A percentile compares a stretch with the other conserved stretches of the same genome.
Evolutionary conservation across 129 eudicot genomes (phyloP).

Genomic region (Helianthus annuus): HanXRQr2.0-SUNRISE NC_035440.2:4465499-4465998

Average conservation of each 20-base stretch:
- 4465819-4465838: too few species aligned
- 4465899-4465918: too few species aligned
- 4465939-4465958: too few species aligned
- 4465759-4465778: too few species aligned
- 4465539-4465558: background rate
- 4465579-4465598: background rate
- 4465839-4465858: too few species aligned
- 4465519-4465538: background rate
- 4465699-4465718: background rate
- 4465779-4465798: too few species aligned
- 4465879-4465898: too few species aligned
- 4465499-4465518: constrained; percentile 6
- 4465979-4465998: too few species aligned
- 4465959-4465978: too few species aligned
- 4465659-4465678: background rate
- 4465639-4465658: background rate
- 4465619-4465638: background rate
- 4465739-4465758: background rate
- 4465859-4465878: too few species aligned
- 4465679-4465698: background rate
- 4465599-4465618: background rate
- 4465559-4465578: background rate
- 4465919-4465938: too few species aligned
- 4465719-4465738: background rate
- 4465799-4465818: too few species aligned